Evolutionary conservation across 2,329 filamentous ascomycete species (phyloP), one percentile per base, ranked within the genome.

Genomic region (Sarocladium strictum): DNA sequence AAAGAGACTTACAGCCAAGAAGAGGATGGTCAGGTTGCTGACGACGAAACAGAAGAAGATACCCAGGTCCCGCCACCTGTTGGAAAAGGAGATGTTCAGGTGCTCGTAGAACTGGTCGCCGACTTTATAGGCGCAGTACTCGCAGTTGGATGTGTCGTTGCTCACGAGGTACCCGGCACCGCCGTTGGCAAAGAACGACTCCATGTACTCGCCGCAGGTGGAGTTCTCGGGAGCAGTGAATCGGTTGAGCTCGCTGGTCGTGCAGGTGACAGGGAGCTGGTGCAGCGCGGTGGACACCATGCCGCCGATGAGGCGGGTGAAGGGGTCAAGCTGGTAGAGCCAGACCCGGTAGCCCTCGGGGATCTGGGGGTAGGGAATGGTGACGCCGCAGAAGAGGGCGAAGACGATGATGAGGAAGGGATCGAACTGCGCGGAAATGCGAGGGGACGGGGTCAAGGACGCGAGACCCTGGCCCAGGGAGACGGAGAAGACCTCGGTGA

Each of bases 311-410:
- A 95, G 81, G 6, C 89, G 83, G 0, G 89, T 95, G 69, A 94
- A 90, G 2, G 90, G 90, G 64, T 91, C 85, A 15, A 95, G 82
- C 68, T 93, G 76, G 73, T 92, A 92, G 7, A 94, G 76, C 89
- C 89, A 94, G 1, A 80, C 76, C 32, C 85, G 80, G 87, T 88
- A 94, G 72, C 91, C 91, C 2, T 71, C 74, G 1, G 89, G 86
- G 71, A 95, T 95, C 68, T 89, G 84, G 0, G 85, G 81, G 40
- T 85, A 81, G 0, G 90, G 87, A 52, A 95, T 89, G 0, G 89
- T 87, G 58, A 96, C 90, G 69, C 90, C 90, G 64, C 89, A 95
- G 81, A 96, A 95, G 23, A 95, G 79, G 1, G 87, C 80, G 64
- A 95, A 93, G 56, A 86, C 84, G 67, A 94, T 89, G 69, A 91